phyloP scores from a whole-genome alignment of 1,284 basidiomycete genomes.

The Hypsizygus ulmarius region DNA sequence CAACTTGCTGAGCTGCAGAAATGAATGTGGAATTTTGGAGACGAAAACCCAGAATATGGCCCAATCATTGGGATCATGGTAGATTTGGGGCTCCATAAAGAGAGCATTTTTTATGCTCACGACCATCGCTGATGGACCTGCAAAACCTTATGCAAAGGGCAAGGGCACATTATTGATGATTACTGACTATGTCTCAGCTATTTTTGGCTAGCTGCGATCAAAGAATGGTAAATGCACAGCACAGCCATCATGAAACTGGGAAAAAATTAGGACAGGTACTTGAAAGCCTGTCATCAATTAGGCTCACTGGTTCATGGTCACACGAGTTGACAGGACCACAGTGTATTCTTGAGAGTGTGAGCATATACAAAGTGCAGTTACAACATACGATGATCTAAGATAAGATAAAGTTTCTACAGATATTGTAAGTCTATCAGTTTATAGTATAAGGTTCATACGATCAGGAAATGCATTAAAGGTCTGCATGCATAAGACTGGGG shows the following conservation, averaged over 20 bases:
- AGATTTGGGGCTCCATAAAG: slow-evolving; percentile 30
- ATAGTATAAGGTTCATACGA: too few relatives aligned
- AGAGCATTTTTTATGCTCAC: slow-evolving; percentile 29
- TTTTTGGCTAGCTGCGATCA: background rate
- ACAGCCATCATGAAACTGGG: background rate
- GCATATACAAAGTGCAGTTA: too few relatives aligned
- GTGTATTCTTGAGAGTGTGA: too few relatives aligned
- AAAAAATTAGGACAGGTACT: slow-evolving; percentile 31
- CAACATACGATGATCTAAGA: too few relatives aligned
- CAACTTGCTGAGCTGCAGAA: slow-evolving; percentile 13
- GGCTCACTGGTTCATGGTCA: too few relatives aligned
- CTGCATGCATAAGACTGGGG: too few relatives aligned
- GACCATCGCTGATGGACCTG: slow-evolving; percentile 18
- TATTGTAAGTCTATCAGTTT: too few relatives aligned
- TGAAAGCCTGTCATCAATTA: too few relatives aligned
- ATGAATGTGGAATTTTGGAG: slow-evolving; percentile 13
- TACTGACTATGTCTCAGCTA: slow-evolving; percentile 2
- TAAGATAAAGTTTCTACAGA: too few relatives aligned
- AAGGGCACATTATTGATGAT: slow-evolving; percentile 8
- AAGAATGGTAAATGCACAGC: background rate
- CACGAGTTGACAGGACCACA: too few relatives aligned
- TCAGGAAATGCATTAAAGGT: too few relatives aligned
- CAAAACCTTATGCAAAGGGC: slow-evolving; percentile 7
- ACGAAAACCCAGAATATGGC: background rate
- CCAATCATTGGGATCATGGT: slow-evolving; percentile 9